Percentiles rank a stretch among this genome's conserved stretches.
Conservation (phyloP, 495 filamentous ascomycete genomes). For the Penicillium goetzii region DNA sequence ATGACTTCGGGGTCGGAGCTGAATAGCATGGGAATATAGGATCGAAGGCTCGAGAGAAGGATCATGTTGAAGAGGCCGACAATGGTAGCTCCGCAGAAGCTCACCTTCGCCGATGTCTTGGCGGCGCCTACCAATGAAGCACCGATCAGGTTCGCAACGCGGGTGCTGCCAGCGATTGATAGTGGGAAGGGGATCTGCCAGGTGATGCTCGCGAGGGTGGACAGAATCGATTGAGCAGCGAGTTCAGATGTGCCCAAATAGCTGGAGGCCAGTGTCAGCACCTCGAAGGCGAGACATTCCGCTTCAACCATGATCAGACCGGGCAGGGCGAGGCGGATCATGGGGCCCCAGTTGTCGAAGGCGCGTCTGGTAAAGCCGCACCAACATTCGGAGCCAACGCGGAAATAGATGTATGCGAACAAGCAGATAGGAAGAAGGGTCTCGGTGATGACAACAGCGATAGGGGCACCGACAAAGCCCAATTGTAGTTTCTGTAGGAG, state of each 20-base stretch:
- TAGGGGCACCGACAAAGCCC: slow-evolving; percentile 84
- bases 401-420: slow-evolving; percentile 67
- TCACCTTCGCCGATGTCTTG: slow-evolving; percentile 69
- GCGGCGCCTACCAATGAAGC: slow-evolving; percentile 72
- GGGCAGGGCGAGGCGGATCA: slow-evolving; percentile 82
- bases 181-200: slow-evolving; percentile 71
- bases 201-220: slow-evolving; percentile 61
- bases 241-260: slow-evolving; percentile 71
- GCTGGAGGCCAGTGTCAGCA: slow-evolving; percentile 72
- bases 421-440: slow-evolving; percentile 77
- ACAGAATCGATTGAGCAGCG: slow-evolving; percentile 69
- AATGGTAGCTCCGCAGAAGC: slow-evolving; percentile 62
- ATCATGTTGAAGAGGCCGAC: slow-evolving; percentile 79
- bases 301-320: slow-evolving; percentile 92
- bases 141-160: slow-evolving; percentile 68
- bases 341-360: slow-evolving; percentile 81
- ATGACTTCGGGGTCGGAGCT: slow-evolving; percentile 81
- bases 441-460: slow-evolving; percentile 81
- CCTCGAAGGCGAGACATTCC: slow-evolving; percentile 84
- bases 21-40: slow-evolving; percentile 75
- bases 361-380: slow-evolving; percentile 73
- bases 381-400: slow-evolving; percentile 70
- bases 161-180: slow-evolving; percentile 64
- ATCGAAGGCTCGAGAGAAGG: slow-evolving; percentile 63
- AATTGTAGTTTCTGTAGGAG: slow-evolving; percentile 59